A percentile compares a stretch with the other conserved stretches of the same genome.
Evolutionary conservation across 352 stramenopile species (phyloP).

Genomic region (Thalassiosira hispida): DNA sequence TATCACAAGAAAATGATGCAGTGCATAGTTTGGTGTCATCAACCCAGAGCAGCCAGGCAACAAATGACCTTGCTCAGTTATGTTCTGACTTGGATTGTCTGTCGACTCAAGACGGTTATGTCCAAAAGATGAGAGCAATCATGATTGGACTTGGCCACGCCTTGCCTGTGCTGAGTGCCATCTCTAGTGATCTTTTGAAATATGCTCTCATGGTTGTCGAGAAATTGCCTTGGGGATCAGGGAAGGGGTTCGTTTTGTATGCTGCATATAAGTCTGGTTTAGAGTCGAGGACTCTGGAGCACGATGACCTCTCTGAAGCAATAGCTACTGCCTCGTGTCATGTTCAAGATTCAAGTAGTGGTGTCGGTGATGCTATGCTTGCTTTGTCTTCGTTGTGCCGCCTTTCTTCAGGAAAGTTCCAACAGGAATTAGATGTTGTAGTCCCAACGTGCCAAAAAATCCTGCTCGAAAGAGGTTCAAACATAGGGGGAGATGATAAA

Average conservation of each 20-base stretch:
- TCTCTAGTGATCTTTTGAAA: constrained; percentile 32
- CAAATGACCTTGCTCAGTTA: constrained; percentile 1
- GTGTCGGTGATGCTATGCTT: constrained; percentile 35
- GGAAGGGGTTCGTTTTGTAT: constrained; percentile 38
- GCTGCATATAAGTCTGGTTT: constrained; percentile 30
- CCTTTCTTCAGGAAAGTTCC: constrained; percentile 27
- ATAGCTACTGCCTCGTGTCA: constrained; percentile 14
- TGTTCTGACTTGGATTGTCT: constrained; percentile 30
- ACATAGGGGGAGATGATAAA: constrained; percentile 33
- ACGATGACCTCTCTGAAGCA: constrained; percentile 33
- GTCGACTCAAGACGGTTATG: constrained; percentile 25
- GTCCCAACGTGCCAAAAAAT: constrained; percentile 24
- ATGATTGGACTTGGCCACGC: constrained; percentile 37
- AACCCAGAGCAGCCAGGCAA: constrained; percentile 14
- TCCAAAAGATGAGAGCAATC: constrained; percentile 31
- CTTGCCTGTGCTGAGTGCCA: constrained; percentile 23
- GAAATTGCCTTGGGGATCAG: constrained; percentile 52
- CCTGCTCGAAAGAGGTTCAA: neutral
- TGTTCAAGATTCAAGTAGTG: constrained; percentile 16
- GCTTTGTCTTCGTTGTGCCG: constrained; percentile 36
- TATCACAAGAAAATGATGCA: constrained; percentile 23
- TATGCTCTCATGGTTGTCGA: constrained; percentile 29
- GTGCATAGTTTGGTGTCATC: constrained; percentile 27
- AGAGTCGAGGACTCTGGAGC: constrained; percentile 10
- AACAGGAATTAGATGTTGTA: constrained; percentile 32